These are phyloP conservation scores for Cadophora gregata DNA, from an alignment of 2,329 filamentous ascomycete genomes.

Conservation along the genomic window DNA sequence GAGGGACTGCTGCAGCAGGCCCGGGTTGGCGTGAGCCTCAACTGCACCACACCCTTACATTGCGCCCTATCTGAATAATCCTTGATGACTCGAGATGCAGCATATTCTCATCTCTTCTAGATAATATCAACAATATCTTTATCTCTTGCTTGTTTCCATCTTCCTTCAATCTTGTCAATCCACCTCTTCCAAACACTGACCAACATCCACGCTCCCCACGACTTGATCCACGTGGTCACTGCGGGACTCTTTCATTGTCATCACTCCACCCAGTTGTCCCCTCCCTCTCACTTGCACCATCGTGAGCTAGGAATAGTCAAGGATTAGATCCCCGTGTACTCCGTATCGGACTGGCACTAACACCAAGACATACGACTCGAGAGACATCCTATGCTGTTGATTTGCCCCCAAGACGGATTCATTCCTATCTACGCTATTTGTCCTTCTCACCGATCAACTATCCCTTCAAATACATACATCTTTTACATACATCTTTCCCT, in stretches of 20 bases:
- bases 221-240: neutral
- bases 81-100: neutral
- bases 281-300: conserved; percentile 5
- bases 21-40: conserved; percentile 3
- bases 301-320: neutral
- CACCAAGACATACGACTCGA: conserved; percentile 6
- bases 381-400: neutral
- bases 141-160: neutral
- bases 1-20: too few species aligned
- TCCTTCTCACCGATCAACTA: neutral
- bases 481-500: too few species aligned
- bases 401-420: neutral
- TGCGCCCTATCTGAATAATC: neutral
- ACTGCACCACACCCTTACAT: neutral
- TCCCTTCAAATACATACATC: neutral
- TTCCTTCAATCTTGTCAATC: neutral
- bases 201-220: neutral
- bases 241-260: neutral
- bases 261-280: neutral
- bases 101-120: conserved; percentile 1
- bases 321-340: neutral
- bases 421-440: neutral
- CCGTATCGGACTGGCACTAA: conserved; percentile 6
- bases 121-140: neutral
- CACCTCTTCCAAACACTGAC: neutral